Base-by-base conservation (phyloP, 2,329 filamentous ascomycete genomes). In the Fusarium austroafricanum region DNA sequence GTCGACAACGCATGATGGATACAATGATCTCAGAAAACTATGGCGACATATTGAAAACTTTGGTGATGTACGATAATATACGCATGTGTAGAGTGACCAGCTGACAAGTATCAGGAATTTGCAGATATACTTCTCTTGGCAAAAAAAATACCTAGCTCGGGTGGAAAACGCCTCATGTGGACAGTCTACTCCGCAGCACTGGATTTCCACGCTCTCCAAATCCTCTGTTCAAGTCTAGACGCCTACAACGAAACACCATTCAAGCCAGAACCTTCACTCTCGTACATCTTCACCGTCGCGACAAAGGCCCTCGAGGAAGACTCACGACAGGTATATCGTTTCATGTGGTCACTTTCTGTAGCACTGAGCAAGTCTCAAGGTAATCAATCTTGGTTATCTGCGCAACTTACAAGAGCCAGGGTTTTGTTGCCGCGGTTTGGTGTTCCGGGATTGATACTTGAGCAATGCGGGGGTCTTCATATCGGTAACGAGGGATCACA, bases 261-360 rank as follows among this genome's bases (percentile, higher is more conserved):
- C 11, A 39, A 43, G 2, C 18, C 55, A 0, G 45, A 67, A 0
- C 12, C 43, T 2, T 53, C 58, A 0, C 26, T 71, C 1, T 31
- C 65, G 0, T 55, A 55, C 3, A 72, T 72, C 15, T 39, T 72
- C 3, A 29, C 39, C 3, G 55, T 72, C 15, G 67, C 70, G 10
- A 65, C 58, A 6, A 72, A 72, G 9, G 70, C 61, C 3, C 56
- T 72, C 0, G 20, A 42, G 1, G 70, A 72, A 40, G 59, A 67
- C 18, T 21, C 59, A 2, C 62, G 67, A 1, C 70, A 72, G 6
- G 61, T 65, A 1, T 72, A 62, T 17, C 70, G 70, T 3, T 71
- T 72, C 14, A 72, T 72, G 52, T 72, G 70, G 70, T 68, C 70
- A 0, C 40, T 72, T 2, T 72, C 70, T 1, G 67, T 72, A 18